These are phyloP conservation scores for Candida germanica DNA, from an alignment of 805 yeast genomes.

Conservation along the genomic window DNA sequence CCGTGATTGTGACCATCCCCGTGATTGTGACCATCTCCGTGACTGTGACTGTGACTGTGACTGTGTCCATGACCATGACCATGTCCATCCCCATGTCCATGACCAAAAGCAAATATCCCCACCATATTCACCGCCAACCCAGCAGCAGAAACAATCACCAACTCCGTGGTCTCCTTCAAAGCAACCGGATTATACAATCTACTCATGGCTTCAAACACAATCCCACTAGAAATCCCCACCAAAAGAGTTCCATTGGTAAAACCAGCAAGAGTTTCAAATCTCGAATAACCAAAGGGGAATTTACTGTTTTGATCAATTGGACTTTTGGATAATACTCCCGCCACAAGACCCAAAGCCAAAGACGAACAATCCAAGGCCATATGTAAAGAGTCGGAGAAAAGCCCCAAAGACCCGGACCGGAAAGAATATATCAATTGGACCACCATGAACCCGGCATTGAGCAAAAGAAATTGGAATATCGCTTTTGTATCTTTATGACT, in stretches of 20 bases:
- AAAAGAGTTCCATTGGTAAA: conserved; percentile 90
- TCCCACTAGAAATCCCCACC: conserved; percentile 85
- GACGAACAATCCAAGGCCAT: conserved; percentile 96
- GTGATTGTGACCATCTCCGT: conserved; percentile 16
- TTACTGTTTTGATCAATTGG: conserved; percentile 52
- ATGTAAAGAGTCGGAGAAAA: conserved; percentile 89
- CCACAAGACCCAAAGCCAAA: conserved; percentile 81
- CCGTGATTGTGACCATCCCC: conserved; percentile 9
- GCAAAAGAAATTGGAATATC: conserved; percentile 78
- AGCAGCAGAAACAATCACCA: conserved; percentile 75
- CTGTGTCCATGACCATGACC: conserved; percentile 41
- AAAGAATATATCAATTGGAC: conserved; percentile 89
- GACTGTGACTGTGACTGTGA: conserved; percentile 18
- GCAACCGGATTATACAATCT: conserved; percentile 75
- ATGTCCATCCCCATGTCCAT: conserved; percentile 59
- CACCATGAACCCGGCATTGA: conserved; percentile 91
- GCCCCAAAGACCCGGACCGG: conserved; percentile 86
- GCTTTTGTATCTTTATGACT: conserved; percentile 68
- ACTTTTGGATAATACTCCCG: conserved; percentile 55
- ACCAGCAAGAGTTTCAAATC: conserved; percentile 90
- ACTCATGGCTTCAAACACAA: conserved; percentile 81
- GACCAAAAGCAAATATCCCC: conserved; percentile 93
- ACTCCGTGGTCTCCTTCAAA: conserved; percentile 76
- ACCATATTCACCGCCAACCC: conserved; percentile 88
- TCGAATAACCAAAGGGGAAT: conserved; percentile 81